Base-by-base conservation (phyloP, 2,329 filamentous ascomycete genomes). In the Fusarium secorum region DNA sequence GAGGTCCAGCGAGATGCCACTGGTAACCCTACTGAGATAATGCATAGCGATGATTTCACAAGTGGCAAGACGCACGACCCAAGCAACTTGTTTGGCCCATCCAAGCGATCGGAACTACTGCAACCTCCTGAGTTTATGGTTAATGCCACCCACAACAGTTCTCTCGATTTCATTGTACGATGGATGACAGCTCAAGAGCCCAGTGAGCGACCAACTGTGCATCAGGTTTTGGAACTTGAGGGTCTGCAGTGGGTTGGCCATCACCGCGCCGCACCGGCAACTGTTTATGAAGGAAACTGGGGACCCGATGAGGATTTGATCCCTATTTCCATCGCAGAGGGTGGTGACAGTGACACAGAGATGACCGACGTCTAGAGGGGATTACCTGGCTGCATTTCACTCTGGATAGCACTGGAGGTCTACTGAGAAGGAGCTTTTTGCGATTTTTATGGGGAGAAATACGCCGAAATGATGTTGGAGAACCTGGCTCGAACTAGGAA, bases 261-360 rank as follows among this genome's bases (percentile, higher is more conserved):
- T 54, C 90, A 94, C 68, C 90, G 94, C 60, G 90, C 92, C 60
- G 93, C 94, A 15, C 93, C 94, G 46, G 96, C 96, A n/a, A 98
- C 94, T 0, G 90, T 99, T 57, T 99, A 93, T 75, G 96, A 99
- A 82, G 96, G 96, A 69, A 96, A 93, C 79, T 99, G 95, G 92
- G 96, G 96, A 7, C 95, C 95, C 35, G 90, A 84, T n/a, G 85
- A 87, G 58, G 85, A 87, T 56, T 80, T 85, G 53, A 78, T 83
- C 35, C 74, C 80, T 9, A 79, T 81, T 24, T 80, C 80, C 10
- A 79, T 81, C 39, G 75, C 78, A 8, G 64, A 68, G 44, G 70
- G 70, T 20, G 69, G 69, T n/a, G 80, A 83, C 54, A 77, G 75
- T 46, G 87, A 89, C 70, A 87, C 86, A 8, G 87, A 88, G 76